A percentile compares a stretch with the other conserved stretches of the same genome.
These are phyloP conservation scores for Afroboletus lepidellus DNA, from an alignment of 1,284 basidiomycete genomes.

Conservation along the genomic window DNA sequence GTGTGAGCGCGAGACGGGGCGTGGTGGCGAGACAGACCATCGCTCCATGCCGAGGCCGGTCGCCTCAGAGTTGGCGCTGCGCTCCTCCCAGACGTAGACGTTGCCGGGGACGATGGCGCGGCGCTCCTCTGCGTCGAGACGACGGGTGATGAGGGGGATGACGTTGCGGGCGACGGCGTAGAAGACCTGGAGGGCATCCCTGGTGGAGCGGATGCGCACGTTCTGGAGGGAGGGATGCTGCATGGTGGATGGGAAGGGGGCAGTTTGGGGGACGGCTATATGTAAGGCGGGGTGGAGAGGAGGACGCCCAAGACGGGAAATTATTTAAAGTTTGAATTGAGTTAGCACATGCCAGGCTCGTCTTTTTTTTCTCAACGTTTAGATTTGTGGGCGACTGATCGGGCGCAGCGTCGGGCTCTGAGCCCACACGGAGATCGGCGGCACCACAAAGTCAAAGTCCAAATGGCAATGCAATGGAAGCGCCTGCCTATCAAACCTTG, in stretches of 20 bases:
- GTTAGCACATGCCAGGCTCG: constrained; percentile 29
- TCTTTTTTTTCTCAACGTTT: constrained; percentile 10
- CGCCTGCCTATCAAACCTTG: constrained; percentile 31
- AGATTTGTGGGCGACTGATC: constrained; percentile 16
- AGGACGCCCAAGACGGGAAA: constrained; percentile 22
- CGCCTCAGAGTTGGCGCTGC: constrained; percentile 71
- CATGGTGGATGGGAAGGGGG: constrained; percentile 35
- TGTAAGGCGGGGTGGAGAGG: constrained; percentile 26
- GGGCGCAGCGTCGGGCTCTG: constrained; percentile 8
- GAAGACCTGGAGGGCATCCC: constrained; percentile 77
- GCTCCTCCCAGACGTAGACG: constrained; percentile 84
- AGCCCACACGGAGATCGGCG: constrained; percentile 21
- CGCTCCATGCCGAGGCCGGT: constrained; percentile 80
- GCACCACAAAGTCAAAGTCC: constrained; percentile 15
- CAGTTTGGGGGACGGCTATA: constrained; percentile 23
- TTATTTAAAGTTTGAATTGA: constrained; percentile 40
- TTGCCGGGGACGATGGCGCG: constrained; percentile 65
- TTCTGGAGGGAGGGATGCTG: constrained; percentile 73
- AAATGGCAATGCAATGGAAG: constrained; percentile 26
- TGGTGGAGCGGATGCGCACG: constrained; percentile 71
- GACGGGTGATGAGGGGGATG: constrained; percentile 72
- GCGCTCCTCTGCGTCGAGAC: constrained; percentile 75
- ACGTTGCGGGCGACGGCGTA: constrained; percentile 65
- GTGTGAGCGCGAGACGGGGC: background rate
- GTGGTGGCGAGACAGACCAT: constrained; percentile 48